phyloP scores from a whole-genome alignment of 2,329 filamentous ascomycete species.

The Neonectria ditissima region DNA sequence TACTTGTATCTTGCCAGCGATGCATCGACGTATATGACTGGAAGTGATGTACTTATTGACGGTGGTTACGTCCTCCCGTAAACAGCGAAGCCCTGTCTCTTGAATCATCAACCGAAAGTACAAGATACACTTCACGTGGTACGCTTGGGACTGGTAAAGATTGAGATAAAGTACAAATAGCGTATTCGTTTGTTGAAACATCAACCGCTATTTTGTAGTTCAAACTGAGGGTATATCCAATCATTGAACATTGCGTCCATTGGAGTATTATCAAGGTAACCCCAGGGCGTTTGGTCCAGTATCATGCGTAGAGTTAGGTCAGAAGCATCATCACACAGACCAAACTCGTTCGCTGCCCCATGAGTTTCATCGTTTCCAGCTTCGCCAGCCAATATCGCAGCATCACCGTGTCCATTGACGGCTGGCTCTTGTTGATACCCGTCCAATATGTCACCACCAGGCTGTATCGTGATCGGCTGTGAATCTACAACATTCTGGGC shows the following conservation, averaged over 20 bases:
- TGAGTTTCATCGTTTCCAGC: background rate
- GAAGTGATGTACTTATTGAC: slow-evolving; percentile 62
- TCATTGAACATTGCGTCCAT: slow-evolving; percentile 26
- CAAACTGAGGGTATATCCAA: slow-evolving; percentile 25
- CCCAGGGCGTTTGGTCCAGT: slow-evolving; percentile 22
- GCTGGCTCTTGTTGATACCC: slow-evolving; percentile 10
- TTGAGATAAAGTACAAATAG: background rate
- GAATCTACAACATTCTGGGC: background rate
- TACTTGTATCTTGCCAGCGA: slow-evolving; percentile 64
- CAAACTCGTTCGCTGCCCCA: slow-evolving; percentile 16
- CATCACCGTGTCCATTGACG: background rate
- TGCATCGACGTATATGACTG: slow-evolving; percentile 63
- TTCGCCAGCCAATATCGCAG: background rate
- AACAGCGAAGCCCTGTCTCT: background rate
- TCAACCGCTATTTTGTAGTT: slow-evolving; percentile 13
- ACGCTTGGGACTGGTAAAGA: no score
- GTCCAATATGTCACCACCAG: background rate
- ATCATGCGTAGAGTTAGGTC: slow-evolving; percentile 22
- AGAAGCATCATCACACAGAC: slow-evolving; percentile 16
- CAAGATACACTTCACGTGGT: no score
- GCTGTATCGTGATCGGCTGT: background rate
- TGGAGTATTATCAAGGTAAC: slow-evolving; percentile 20
- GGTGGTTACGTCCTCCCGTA: slow-evolving; percentile 49
- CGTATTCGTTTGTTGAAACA: background rate
- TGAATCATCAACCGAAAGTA: background rate